Percentiles rank a stretch among this genome's conserved stretches.
Evolutionary conservation across 139 green algal genomes (phyloP).

Genomic region (Coelastrella sp.): DNA sequence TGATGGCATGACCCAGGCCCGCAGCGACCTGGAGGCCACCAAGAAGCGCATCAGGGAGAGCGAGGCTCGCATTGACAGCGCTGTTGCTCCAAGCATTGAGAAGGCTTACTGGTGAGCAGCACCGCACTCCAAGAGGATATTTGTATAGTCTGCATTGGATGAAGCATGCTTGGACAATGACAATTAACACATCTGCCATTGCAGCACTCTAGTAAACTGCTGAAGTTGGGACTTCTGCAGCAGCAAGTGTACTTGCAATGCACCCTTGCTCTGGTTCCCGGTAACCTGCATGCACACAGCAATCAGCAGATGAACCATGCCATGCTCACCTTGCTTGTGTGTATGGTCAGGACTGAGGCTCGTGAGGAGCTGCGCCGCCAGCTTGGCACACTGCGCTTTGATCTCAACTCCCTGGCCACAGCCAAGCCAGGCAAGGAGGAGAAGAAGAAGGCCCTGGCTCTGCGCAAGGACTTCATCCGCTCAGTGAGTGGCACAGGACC

Average conservation of each 20-base stretch:
- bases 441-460: conserved; percentile 78
- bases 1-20: conserved; percentile 82
- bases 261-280: too few species aligned
- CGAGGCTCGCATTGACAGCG: conserved; percentile 81
- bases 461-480: conserved; percentile 81
- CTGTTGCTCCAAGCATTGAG: conserved; percentile 74
- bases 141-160: too few species aligned
- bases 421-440: conserved; percentile 77
- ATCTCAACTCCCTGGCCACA: conserved; percentile 85
- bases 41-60: conserved; percentile 82
- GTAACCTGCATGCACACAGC: too few species aligned
- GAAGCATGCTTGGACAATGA: too few species aligned
- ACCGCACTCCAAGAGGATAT: too few species aligned
- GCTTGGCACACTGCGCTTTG: conserved; percentile 91
- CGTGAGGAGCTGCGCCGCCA: conserved; percentile 89
- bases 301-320: background rate
- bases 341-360: conserved; percentile 77
- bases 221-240: too few species aligned
- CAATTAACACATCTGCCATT: too few species aligned
- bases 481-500: conserved; percentile 60
- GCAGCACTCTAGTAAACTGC: too few species aligned
- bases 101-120: conserved; percentile 92
- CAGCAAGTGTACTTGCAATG: too few species aligned
- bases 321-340: background rate
- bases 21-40: conserved; percentile 66